Percentiles rank a stretch among this genome's conserved stretches.
These are phyloP conservation scores for Dacryopinax primogenitus DNA, from an alignment of 768 basidiomycete species.

Conservation along the genomic window DNA sequence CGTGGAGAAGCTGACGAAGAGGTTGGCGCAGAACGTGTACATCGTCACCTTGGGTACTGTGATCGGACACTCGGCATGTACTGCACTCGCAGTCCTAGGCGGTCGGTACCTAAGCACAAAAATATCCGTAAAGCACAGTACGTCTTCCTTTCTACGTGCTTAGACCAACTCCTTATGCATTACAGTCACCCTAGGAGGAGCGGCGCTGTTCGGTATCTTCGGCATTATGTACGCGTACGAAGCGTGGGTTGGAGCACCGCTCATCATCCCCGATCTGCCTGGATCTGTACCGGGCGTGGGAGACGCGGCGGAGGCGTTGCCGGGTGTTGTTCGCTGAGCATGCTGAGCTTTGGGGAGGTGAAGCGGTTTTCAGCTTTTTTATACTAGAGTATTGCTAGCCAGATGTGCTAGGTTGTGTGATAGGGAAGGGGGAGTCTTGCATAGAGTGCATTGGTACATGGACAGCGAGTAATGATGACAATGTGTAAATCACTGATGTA, in stretches of 20 bases:
- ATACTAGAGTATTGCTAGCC: too few relatives aligned
- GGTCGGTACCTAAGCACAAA: conserved; percentile 86
- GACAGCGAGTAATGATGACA: too few relatives aligned
- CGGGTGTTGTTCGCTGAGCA: not conserved
- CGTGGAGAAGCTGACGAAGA: not conserved
- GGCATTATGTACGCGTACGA: conserved; percentile 66
- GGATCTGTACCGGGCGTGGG: not conserved
- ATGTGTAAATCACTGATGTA: too few relatives aligned
- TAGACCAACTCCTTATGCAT: not conserved
- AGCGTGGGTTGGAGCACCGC: conserved; percentile 25
- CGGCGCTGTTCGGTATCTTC: conserved; percentile 70
- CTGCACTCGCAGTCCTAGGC: conserved; percentile 79
- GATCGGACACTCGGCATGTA: conserved; percentile 76
- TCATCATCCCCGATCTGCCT: not conserved
- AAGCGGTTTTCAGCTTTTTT: too few relatives aligned
- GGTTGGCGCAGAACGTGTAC: conserved; percentile 61
- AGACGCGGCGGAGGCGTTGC: not conserved
- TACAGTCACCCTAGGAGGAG: conserved; percentile 72
- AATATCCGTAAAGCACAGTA: conserved; percentile 90
- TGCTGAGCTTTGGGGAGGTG: too few relatives aligned
- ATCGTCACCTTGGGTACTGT: conserved; percentile 84
- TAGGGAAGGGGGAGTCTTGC: too few relatives aligned
- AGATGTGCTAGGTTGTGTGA: too few relatives aligned
- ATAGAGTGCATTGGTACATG: too few relatives aligned
- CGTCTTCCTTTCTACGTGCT: conserved; percentile 23